These are phyloP conservation scores for Ceratonia siliqua DNA, from an alignment of 306 rosid genomes.

Conservation along the genomic window DNA sequence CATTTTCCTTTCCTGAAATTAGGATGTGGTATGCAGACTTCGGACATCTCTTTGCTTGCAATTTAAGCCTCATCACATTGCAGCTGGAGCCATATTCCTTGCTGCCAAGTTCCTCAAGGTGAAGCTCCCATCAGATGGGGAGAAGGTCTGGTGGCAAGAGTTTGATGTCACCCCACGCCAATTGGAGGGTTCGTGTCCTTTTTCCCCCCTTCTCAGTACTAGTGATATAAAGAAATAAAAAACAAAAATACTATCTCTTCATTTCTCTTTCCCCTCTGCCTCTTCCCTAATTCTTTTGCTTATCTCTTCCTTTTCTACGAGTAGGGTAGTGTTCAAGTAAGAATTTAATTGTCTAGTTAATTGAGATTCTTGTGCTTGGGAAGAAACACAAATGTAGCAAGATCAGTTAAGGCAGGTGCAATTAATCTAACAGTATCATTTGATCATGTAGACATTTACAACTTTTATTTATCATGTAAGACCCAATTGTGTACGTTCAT, in stretches of 20 bases:
- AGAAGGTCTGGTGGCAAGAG: constrained; percentile 99
- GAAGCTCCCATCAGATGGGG: constrained; percentile 98
- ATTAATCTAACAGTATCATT: neutral
- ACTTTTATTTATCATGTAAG: constrained; percentile 15
- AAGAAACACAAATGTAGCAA: neutral
- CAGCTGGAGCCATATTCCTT: constrained; percentile 99
- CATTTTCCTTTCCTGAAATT: constrained; percentile 53
- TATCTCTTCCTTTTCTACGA: neutral
- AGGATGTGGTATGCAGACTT: constrained; percentile 83
- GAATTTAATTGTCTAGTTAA: constrained; percentile 10
- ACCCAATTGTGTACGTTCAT: constrained; percentile 32
- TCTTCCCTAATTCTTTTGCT: constrained; percentile 9
- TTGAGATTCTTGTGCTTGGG: neutral
- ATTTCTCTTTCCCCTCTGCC: constrained; percentile 26
- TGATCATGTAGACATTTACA: neutral
- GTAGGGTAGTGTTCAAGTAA: constrained; percentile 9
- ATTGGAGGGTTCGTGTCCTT: constrained; percentile 94
- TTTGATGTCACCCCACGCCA: constrained; percentile 99
- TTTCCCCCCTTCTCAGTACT: constrained; percentile 42
- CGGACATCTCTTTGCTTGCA: constrained; percentile 99
- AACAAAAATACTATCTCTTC: constrained; percentile 37
- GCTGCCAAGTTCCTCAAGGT: constrained; percentile 99
- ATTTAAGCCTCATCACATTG: constrained; percentile 97
- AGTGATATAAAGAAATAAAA: constrained; percentile 42
- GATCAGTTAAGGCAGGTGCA: constrained; percentile 20